Evolutionary conservation across 192 early-diverging fungal genomes (phyloP), one percentile per base, ranked within the genome.

Genomic region (Glomus cerebriforme): DNA sequence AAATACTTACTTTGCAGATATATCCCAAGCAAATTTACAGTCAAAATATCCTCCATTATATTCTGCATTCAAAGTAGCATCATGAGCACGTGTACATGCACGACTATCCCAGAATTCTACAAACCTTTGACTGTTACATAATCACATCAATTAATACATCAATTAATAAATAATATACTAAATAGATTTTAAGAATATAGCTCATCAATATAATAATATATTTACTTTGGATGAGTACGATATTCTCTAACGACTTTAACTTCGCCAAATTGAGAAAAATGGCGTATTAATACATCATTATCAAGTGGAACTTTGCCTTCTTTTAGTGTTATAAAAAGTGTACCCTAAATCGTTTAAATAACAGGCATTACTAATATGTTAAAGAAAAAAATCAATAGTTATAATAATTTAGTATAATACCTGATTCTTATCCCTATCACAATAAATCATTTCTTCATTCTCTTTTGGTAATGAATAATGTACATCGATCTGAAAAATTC

Each of bases 381-480:
- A 4, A 49, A 49, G 17, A 49, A 15, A 19, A 49, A 19, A 5
- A 29, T 9, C n/a, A n/a, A n/a, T 19, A 67, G 2, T 32, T 26
- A 13, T 17, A n/a, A 35, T 43, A 27, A 27, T 58, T 6, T 10
- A 37, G 32, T 26, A 45, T 10, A 66, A 37, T 83, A 85, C 87
- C 77, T 89, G 86, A 73, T 85, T 85, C 49, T 87, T 86, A 10
- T 79, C 81, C 74, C 80, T 47, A 39, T 82, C 79, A 80, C 86
- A 87, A 32, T 78, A 75, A 31, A 73, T 73, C 32, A 80, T 70
- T 32, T 77, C 65, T 37, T 85, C 80, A 39, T 85, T 74, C 34
- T 89, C 83, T 32, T 86, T 86, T 29, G 86, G 88, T 29, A 89
- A 60, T 13, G 88, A 86, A 62, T 81, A 89, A 65, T 89, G 88